Base-by-base conservation (phyloP, 495 filamentous ascomycete species). In the Hypoxylon fragiforme region DNA sequence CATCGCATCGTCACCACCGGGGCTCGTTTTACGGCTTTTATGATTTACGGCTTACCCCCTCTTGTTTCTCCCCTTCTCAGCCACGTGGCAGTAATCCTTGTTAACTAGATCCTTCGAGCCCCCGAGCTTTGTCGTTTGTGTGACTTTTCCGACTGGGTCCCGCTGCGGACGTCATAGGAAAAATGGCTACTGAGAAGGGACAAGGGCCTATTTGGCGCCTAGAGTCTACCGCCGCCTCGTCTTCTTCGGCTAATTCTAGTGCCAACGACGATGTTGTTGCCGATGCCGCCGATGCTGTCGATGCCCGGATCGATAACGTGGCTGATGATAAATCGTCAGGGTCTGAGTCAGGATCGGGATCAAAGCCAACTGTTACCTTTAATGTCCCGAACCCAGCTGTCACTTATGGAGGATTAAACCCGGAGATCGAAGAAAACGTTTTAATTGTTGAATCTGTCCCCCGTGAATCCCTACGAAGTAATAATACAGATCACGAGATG, bases 401-500 rank as follows among this genome's bases (percentile, higher is more conserved):
- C 45, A 52, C 46, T 22, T 68, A 65, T 37, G 65, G 65, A 51
- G 22, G 62, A 38, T 15, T 63, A 26, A 55, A 63, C 21, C 54
- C 65, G 3, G 65, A 63, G 54, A 63, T 65, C 22, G 62, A 68
- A 43, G 59, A 65, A 30, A 62, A 63, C 42, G 24, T 68, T 3
- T 13, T 47, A 14, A 16, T 52, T 16, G 18, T 68, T 24, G 21
- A 62, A 15, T 24, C 56, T 14, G 59, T 68, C 26, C 52, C 55
- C 28, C 62, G 50, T n/a, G 49, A 64, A 22, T 50, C 52, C 32
- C 22, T 59, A 22, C 57, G 54, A 8, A 22, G 54, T 31, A 51
- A 45, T 43, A 43, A 40, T 15, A 38, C 51, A 34, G 41, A 53
- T 24, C 40, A 37, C 14, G 58, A 61, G 28, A 37, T 52, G 43